These are phyloP conservation scores for Apiospora saccharicola DNA, from an alignment of 2,329 filamentous ascomycete genomes.

Conservation along the genomic window DNA sequence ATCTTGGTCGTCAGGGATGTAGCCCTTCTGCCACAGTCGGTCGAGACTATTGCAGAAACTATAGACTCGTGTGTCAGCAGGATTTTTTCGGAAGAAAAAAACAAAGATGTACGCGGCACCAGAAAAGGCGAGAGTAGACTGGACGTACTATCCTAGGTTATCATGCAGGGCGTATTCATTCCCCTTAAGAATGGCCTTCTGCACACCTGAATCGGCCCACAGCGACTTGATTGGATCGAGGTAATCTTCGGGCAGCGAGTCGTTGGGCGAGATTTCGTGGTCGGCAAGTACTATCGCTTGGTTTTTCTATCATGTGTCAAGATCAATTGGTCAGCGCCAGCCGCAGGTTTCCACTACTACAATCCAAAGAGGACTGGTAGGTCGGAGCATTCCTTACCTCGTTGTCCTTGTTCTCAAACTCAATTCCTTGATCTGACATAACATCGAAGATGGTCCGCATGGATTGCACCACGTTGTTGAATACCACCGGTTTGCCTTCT, in stretches of 20 bases:
- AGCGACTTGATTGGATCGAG: conserved; percentile 82
- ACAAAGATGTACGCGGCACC: background rate
- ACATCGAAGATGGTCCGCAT: conserved; percentile 90
- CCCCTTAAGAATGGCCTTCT: conserved; percentile 87
- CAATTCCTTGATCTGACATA: conserved; percentile 80
- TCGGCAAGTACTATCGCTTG: conserved; percentile 81
- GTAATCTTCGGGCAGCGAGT: conserved; percentile 80
- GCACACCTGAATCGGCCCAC: conserved; percentile 86
- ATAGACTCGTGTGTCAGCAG: conserved; percentile 36
- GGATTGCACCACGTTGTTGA: conserved; percentile 91
- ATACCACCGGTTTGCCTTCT: conserved; percentile 94
- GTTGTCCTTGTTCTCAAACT: conserved; percentile 80
- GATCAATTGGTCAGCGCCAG: conserved; percentile 39
- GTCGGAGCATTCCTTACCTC: conserved; percentile 60
- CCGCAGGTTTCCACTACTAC: conserved; percentile 23
- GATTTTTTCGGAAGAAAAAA: background rate
- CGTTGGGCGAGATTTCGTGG: conserved; percentile 82
- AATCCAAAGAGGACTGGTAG: background rate
- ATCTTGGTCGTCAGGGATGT: conserved; percentile 92
- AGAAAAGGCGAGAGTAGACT: background rate
- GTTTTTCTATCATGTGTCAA: conserved; percentile 64
- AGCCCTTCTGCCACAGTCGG: conserved; percentile 77
- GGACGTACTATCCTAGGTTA: conserved; percentile 87
- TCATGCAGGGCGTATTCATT: conserved; percentile 98
- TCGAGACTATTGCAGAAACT: conserved; percentile 87